These are phyloP conservation scores for Cryphonectria naterciae DNA, from an alignment of 2,329 filamentous ascomycete species.

Conservation along the genomic window DNA sequence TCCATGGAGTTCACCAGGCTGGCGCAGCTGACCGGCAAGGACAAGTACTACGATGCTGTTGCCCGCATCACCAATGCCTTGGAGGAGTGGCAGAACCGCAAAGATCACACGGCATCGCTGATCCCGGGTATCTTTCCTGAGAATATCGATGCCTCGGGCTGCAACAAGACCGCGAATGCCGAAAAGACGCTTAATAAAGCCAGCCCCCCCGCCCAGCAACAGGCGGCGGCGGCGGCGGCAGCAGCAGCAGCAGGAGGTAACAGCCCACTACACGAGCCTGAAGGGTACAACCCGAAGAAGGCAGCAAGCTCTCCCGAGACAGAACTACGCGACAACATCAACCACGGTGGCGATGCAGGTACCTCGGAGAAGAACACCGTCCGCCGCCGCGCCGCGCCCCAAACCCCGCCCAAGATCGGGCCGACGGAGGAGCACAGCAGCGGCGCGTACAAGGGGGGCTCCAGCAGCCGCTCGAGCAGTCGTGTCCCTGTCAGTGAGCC, in stretches of 20 bases:
- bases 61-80: constrained; percentile 83
- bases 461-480: background rate
- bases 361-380: constrained; percentile 15
- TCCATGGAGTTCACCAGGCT: constrained; percentile 88
- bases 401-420: background rate
- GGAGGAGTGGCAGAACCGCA: constrained; percentile 70
- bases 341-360: constrained; percentile 21
- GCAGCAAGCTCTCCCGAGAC: background rate
- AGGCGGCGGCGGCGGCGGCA: constrained; percentile 35
- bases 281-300: constrained; percentile 37
- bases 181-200: constrained; percentile 32
- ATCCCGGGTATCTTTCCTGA: constrained; percentile 83
- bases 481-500: constrained; percentile 31
- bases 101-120: constrained; percentile 52
- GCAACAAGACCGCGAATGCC: constrained; percentile 59
- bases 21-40: constrained; percentile 79
- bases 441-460: background rate
- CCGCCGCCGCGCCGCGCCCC: constrained; percentile 9
- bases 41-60: constrained; percentile 88
- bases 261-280: constrained; percentile 32
- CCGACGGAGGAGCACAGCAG: background rate
- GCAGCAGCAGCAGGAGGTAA: constrained; percentile 5
- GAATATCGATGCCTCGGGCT: constrained; percentile 77
- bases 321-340: background rate
- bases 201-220: constrained; percentile 43